A percentile compares a stretch with the other conserved stretches of the same genome.
phyloP scores from a whole-genome alignment of 306 rosid genomes.

The Oxytropis ochrocephala region DNA sequence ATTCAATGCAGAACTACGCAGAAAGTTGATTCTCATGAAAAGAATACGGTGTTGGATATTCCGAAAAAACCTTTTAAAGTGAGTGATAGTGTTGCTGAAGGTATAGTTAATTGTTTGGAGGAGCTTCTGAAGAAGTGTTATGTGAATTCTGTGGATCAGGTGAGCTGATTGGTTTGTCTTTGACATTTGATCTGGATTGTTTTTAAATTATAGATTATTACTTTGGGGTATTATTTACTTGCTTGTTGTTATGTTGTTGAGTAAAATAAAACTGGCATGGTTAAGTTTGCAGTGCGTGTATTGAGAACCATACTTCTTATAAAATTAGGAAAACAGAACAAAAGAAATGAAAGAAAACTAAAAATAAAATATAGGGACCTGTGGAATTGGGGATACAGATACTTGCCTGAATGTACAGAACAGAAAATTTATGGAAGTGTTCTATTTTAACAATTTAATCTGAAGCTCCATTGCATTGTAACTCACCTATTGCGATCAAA shows the following conservation, averaged over 20 bases:
- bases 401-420: neutral
- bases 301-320: neutral
- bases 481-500: neutral
- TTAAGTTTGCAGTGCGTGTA: neutral
- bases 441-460: slow-evolving; percentile 1
- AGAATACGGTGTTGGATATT: slow-evolving; percentile 9
- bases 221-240: neutral
- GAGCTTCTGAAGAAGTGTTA: slow-evolving; percentile 76
- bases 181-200: slow-evolving; percentile 3
- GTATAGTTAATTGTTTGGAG: slow-evolving; percentile 72
- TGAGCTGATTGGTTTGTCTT: slow-evolving; percentile 28
- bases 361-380: neutral
- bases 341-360: neutral
- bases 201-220: neutral
- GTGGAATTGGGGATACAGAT: neutral
- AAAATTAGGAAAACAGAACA: neutral
- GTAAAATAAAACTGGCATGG: neutral
- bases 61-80: slow-evolving; percentile 36
- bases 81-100: slow-evolving; percentile 81
- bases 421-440: neutral
- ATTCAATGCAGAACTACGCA: slow-evolving; percentile 56
- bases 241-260: neutral
- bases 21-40: slow-evolving; percentile 51
- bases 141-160: slow-evolving; percentile 86
- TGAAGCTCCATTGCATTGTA: neutral